Evolutionary conservation across 192 early-diverging fungal genomes (phyloP).

Genomic region (Coemansia sp.): DNA sequence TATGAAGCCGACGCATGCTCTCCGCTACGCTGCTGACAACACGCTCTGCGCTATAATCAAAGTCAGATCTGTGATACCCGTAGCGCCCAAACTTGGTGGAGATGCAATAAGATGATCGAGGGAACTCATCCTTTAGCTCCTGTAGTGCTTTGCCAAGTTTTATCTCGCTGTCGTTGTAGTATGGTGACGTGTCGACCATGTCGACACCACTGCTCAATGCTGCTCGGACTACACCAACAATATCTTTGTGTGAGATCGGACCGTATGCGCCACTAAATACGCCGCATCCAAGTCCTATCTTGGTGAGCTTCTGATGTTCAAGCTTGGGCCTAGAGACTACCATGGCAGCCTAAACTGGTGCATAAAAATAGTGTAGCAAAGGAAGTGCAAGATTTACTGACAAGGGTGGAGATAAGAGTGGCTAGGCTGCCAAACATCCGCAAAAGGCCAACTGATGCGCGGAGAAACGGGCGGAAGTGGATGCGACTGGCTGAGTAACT

Average conservation of each 20-base stretch:
- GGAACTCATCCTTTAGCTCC: slow-evolving; percentile 51
- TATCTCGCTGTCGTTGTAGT: slow-evolving; percentile 67
- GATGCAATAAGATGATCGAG: slow-evolving; percentile 65
- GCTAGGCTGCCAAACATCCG: neutral
- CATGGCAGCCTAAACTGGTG: neutral
- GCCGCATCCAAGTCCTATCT: slow-evolving; percentile 38
- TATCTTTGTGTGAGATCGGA: slow-evolving; percentile 5
- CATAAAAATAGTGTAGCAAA: neutral
- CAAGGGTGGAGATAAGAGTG: neutral
- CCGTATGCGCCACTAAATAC: slow-evolving; percentile 51
- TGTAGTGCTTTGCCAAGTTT: slow-evolving; percentile 63
- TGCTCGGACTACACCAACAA: slow-evolving; percentile 14
- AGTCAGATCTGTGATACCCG: slow-evolving; percentile 59
- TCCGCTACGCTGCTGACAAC: slow-evolving; percentile 55
- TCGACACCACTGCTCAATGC: slow-evolving; percentile 60
- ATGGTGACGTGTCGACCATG: slow-evolving; percentile 71
- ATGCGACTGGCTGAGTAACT: neutral
- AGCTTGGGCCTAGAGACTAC: neutral
- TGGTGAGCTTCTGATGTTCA: neutral
- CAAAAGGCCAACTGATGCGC: neutral
- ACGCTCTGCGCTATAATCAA: slow-evolving; percentile 63
- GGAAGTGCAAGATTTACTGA: neutral
- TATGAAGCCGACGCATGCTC: slow-evolving; percentile 61
- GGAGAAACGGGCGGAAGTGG: neutral
- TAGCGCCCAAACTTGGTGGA: slow-evolving; percentile 77